Evolutionary conservation across 306 rosid species (phyloP).

Genomic region (Rosa rugosa): DNA sequence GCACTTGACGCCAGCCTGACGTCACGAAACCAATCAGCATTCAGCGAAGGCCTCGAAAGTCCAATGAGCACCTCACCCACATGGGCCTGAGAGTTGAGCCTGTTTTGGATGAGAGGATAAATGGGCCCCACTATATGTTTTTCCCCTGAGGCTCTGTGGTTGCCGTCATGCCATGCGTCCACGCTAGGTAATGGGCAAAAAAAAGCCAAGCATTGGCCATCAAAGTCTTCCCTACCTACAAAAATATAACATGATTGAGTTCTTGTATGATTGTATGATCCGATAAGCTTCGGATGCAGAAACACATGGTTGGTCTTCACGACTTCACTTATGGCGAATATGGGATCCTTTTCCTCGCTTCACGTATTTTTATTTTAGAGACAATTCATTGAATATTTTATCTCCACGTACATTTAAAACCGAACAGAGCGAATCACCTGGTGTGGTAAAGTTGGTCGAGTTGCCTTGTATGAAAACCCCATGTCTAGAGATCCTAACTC

Average conservation of each 20-base stretch:
- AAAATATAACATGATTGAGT: not conserved
- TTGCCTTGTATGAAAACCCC: too few relatives aligned
- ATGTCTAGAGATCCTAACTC: too few relatives aligned
- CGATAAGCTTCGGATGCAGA: not conserved
- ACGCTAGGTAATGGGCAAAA: not conserved
- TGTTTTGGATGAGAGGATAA: not conserved
- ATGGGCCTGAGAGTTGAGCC: slow-evolving; percentile 35
- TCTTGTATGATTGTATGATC: not conserved
- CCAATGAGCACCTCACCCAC: not conserved
- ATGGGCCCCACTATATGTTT: slow-evolving; percentile 10
- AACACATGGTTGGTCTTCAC: not conserved
- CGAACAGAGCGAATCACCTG: too few relatives aligned
- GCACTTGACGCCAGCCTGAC: not conserved
- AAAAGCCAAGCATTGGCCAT: not conserved
- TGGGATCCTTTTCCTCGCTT: not conserved
- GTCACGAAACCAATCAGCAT: not conserved
- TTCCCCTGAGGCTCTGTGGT: not conserved
- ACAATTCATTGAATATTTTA: too few relatives aligned
- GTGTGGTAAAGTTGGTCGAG: too few relatives aligned
- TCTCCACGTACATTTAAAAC: too few relatives aligned
- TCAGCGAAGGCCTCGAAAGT: not conserved
- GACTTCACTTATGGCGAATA: not conserved
- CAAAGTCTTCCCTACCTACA: not conserved
- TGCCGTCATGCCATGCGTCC: not conserved
- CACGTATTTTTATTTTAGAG: not conserved